Base-by-base conservation (phyloP, 495 filamentous ascomycete genomes). In the Daldinia bambusicola region DNA sequence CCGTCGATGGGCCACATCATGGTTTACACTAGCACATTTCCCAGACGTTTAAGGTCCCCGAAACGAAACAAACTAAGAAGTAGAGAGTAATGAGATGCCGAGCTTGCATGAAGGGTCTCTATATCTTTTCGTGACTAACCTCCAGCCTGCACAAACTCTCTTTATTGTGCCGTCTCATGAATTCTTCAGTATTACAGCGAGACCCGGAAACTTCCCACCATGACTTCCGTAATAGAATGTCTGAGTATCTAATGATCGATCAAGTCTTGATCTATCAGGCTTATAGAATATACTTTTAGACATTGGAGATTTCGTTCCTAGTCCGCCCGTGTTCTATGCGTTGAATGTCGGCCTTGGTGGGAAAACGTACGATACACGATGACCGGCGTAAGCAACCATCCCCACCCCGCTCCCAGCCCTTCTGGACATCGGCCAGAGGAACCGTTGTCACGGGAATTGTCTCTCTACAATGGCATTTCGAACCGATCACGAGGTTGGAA, bases 401-500 rank as follows among this genome's bases (percentile, higher is more conserved):
- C 34, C 61, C 52, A 32, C 65, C n/a, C 37, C 37, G 26, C 45
- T 12, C 56, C 4, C 6, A 51, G 45, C 16, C 16, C 1, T 26
- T 40, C 40, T 10, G 3, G 7, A 50, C 14, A 16, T 36, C 65
- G 56, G 8, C 66, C 63, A 40, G 50, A 65, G 6, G n/a, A 31
- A 2, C 36, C 32, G 14, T 34, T 55, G 14, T 18, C 4, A 12
- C 53, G 62, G 31, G 69, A 70, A 20, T 13, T 66, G 22, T 65
- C 62, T 26, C 67, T 75, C 7, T 74, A 74, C 51, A 77, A 76
- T 32, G 69, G 75, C 3, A 59, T 69, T 41, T 74, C 68, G 13
- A 74, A 75, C 18, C 63, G 72, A 36, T 65, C 60, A 14, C 66
- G 66, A 64, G 70, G 69, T 20, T 76, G 75, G 72, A 75, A 75